These are phyloP conservation scores for Cornus controversa DNA, from an alignment of 148 eudicot species.

Conservation along the genomic window DNA sequence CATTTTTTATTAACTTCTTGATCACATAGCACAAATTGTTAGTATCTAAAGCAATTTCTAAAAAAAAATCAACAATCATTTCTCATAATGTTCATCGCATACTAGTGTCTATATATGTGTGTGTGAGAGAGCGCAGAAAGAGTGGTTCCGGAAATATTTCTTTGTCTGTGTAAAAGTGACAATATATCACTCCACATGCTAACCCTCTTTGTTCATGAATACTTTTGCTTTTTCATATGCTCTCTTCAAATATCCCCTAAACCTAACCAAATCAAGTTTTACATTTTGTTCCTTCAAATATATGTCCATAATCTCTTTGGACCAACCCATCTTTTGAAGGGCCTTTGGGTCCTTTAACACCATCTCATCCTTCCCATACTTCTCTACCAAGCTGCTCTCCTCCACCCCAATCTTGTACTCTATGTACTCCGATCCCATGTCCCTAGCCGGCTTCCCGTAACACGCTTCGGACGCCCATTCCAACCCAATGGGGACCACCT, in stretches of 20 bases:
- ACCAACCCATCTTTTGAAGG: slow-evolving; percentile 31
- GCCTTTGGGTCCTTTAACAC: slow-evolving; percentile 34
- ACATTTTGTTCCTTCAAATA: slow-evolving; percentile 43
- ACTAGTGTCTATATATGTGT: no score
- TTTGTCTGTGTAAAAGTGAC: no score
- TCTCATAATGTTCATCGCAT: no score
- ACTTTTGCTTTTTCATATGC: slow-evolving; percentile 45
- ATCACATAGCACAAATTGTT: no score
- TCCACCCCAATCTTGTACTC: slow-evolving; percentile 47
- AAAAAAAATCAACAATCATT: no score
- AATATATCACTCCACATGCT: neutral
- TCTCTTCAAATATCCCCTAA: slow-evolving; percentile 31
- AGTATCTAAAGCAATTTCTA: no score
- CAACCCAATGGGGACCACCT: slow-evolving; percentile 54
- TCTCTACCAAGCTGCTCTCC: slow-evolving; percentile 50
- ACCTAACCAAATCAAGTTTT: slow-evolving; percentile 35
- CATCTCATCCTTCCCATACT: slow-evolving; percentile 30
- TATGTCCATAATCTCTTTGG: slow-evolving; percentile 16
- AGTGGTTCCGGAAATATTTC: no score
- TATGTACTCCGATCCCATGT: slow-evolving; percentile 43
- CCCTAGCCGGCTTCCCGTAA: slow-evolving; percentile 41
- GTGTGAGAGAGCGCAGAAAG: no score
- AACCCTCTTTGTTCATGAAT: slow-evolving; percentile 30
- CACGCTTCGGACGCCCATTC: slow-evolving; percentile 45
- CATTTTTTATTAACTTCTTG: no score